These are phyloP conservation scores for Aphanomyces stellatus DNA, from an alignment of 352 stramenopile genomes.

Conservation along the genomic window DNA sequence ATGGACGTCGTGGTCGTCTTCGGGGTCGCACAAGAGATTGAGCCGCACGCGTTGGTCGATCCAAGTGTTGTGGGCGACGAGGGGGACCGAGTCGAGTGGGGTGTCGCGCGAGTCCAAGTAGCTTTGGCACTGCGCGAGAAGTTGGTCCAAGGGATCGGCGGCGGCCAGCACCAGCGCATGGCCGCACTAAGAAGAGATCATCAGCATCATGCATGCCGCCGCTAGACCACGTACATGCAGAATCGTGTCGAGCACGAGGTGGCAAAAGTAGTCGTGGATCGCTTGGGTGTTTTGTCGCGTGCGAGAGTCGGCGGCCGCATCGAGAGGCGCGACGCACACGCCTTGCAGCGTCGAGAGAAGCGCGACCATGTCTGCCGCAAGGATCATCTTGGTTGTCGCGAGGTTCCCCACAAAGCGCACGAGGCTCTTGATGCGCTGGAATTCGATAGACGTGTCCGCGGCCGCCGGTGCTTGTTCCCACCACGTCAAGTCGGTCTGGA, in stretches of 20 bases:
- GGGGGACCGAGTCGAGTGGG: constrained; percentile 23
- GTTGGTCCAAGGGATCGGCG: constrained; percentile 57
- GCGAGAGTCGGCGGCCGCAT: constrained; percentile 20
- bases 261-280: constrained; percentile 72
- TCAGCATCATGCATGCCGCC: not conserved
- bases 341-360: constrained; percentile 54
- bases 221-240: constrained; percentile 33
- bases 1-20: constrained; percentile 43
- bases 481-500: constrained; percentile 57
- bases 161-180: constrained; percentile 32
- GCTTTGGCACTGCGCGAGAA: constrained; percentile 59
- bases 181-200: constrained; percentile 26
- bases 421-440: constrained; percentile 42
- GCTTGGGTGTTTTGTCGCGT: constrained; percentile 40
- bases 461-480: constrained; percentile 33
- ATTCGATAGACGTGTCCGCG: constrained; percentile 26
- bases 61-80: constrained; percentile 41
- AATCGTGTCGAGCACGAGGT: constrained; percentile 58
- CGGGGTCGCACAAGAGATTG: constrained; percentile 52
- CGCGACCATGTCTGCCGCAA: constrained; percentile 47
- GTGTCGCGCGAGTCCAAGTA: constrained; percentile 59
- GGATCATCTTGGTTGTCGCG: constrained; percentile 44
- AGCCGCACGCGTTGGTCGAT: constrained; percentile 58
- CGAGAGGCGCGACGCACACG: constrained; percentile 40
- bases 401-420: constrained; percentile 59